These are phyloP conservation scores for Triglochin maritima DNA, from an alignment of 106 monocot genomes.

Conservation along the genomic window DNA sequence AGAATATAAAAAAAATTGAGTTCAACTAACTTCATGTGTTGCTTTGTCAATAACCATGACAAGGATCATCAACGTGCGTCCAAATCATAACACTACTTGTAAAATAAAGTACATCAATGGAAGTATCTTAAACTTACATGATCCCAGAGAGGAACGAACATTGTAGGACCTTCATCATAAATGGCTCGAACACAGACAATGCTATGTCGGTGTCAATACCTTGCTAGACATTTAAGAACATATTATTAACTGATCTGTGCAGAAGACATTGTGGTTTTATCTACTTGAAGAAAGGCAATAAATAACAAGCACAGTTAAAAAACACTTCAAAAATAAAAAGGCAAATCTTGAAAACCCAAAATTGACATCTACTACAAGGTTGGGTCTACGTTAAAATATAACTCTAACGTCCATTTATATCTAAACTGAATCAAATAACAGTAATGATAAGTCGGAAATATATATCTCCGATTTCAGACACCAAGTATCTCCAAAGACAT, in stretches of 20 bases:
- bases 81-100: neutral
- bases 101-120: neutral
- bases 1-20: no score
- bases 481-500: no score
- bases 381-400: no score
- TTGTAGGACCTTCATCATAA: conserved; percentile 59
- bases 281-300: no score
- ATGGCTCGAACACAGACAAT: conserved; percentile 50
- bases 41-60: neutral
- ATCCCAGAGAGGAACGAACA: conserved; percentile 92
- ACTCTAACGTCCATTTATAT: no score
- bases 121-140: conserved; percentile 24
- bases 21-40: neutral
- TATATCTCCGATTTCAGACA: no score
- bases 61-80: neutral
- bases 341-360: no score
- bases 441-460: no score
- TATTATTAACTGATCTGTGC: neutral
- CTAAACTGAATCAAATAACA: no score
- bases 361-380: no score
- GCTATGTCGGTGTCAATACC: conserved; percentile 56
- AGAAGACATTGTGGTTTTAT: neutral
- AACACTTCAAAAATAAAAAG: neutral
- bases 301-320: neutral
- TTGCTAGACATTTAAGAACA: conserved; percentile 30